phyloP scores from a whole-genome alignment of 345 rosid species.

The Brassica carinata region DNA sequence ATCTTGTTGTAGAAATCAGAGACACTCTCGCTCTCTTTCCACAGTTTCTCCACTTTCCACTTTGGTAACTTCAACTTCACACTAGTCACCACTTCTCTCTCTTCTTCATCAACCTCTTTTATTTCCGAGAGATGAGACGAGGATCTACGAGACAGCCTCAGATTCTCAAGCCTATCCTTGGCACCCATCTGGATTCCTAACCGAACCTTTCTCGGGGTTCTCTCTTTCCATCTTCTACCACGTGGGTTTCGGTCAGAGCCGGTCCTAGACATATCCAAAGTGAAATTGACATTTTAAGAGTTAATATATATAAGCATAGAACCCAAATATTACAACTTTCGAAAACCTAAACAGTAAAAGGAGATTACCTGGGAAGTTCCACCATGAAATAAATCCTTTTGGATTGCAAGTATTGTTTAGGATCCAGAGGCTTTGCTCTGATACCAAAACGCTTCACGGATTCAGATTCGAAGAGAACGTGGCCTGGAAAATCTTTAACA shows the following conservation, averaged over 20 bases:
- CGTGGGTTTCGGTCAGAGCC: constrained; percentile 15
- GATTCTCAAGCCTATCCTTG: constrained; percentile 75
- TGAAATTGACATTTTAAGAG: not conserved
- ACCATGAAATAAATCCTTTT: constrained; percentile 84
- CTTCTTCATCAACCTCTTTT: constrained; percentile 26
- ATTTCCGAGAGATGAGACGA: constrained; percentile 67
- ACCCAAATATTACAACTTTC: not conserved
- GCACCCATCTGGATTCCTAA: constrained; percentile 88
- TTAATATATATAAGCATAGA: not conserved
- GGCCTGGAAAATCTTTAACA: constrained; percentile 63
- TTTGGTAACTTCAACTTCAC: constrained; percentile 71
- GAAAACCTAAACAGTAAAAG: not conserved
- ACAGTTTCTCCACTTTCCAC: constrained; percentile 66
- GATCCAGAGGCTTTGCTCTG: constrained; percentile 70
- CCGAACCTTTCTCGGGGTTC: constrained; percentile 65
- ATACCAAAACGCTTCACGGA: constrained; percentile 68
- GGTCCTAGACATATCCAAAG: not conserved
- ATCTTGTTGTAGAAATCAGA: constrained; percentile 71
- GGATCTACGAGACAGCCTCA: constrained; percentile 77
- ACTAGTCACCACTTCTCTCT: constrained; percentile 39
- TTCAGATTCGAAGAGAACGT: constrained; percentile 77
- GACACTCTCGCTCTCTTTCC: constrained; percentile 58
- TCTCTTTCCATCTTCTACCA: constrained; percentile 42
- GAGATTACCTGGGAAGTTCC: constrained; percentile 53
- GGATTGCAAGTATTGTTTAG: constrained; percentile 57